A percentile compares a stretch with the other conserved stretches of the same genome.
phyloP scores from a whole-genome alignment of 2,329 filamentous ascomycete genomes.

The Nemania sp. region DNA sequence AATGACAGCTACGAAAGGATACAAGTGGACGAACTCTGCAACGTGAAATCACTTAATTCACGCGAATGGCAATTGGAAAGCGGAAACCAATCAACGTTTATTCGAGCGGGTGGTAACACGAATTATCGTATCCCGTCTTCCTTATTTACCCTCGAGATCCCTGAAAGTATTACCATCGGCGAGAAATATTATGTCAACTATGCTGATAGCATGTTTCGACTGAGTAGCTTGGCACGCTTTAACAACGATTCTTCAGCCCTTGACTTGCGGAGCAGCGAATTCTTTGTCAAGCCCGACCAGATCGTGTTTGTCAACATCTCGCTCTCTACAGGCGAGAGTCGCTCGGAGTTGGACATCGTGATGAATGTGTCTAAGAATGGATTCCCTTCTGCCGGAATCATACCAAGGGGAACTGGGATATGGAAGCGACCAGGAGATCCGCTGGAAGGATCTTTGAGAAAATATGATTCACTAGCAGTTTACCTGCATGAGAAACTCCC shows the following conservation, averaged over 20 bases:
- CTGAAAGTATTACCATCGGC: background rate
- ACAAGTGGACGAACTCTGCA: background rate
- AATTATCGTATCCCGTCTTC: background rate
- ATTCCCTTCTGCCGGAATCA: slow-evolving; percentile 3
- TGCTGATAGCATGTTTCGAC: background rate
- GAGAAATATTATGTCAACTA: slow-evolving; percentile 1
- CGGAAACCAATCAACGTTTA: background rate
- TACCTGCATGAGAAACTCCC: slow-evolving; percentile 3
- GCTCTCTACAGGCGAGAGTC: background rate
- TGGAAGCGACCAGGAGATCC: slow-evolving; percentile 6
- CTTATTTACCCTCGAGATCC: background rate
- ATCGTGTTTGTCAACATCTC: slow-evolving; percentile 6
- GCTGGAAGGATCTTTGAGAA: background rate
- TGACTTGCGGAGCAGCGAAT: background rate
- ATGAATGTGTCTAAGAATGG: background rate
- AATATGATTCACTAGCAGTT: slow-evolving; percentile 1
- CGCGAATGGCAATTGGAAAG: background rate
- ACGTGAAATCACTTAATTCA: background rate
- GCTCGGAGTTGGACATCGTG: background rate
- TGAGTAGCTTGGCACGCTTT: background rate
- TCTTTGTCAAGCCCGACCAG: background rate
- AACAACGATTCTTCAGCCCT: background rate
- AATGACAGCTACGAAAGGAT: slow-evolving; percentile 2
- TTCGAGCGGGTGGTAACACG: background rate
- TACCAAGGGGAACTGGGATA: background rate